Evolutionary conservation across 2,329 filamentous ascomycete species (phyloP).

Genomic region (Botrytis hyacinthi): DNA sequence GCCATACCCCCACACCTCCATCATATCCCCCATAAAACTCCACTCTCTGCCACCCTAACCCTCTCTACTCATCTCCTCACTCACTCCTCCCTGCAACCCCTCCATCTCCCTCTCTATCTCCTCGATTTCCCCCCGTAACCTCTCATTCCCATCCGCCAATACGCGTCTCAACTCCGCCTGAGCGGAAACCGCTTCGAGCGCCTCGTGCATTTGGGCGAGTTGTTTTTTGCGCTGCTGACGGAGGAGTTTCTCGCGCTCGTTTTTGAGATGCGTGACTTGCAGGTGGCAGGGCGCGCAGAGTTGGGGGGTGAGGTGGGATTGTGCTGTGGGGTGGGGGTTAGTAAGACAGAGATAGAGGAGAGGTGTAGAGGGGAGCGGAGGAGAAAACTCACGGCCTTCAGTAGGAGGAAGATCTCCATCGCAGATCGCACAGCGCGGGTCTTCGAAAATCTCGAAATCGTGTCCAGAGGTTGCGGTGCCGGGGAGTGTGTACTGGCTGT

Average conservation of each 20-base stretch:
- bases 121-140: not conserved
- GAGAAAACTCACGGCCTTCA: not conserved
- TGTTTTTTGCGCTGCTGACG: not conserved
- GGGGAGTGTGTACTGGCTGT: not conserved
- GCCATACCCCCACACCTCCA: not conserved
- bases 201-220: not conserved
- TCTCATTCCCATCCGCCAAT: not conserved
- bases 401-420: not conserved
- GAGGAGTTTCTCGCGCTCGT: not conserved
- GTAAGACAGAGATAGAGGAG: too few species aligned
- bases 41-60: not conserved
- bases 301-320: not conserved
- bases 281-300: not conserved
- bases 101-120: not conserved
- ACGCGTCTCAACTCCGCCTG: not conserved
- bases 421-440: not conserved
- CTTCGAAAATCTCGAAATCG: not conserved
- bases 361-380: not conserved
- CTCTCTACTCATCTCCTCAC: not conserved
- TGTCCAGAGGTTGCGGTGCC: not conserved
- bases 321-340: not conserved
- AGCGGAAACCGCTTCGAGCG: not conserved
- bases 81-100: not conserved
- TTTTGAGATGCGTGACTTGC: not conserved
- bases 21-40: not conserved